Evolutionary conservation across 192 early-diverging fungal genomes (phyloP), one percentile per base, ranked within the genome.

Genomic region (Coemansia sp.): DNA sequence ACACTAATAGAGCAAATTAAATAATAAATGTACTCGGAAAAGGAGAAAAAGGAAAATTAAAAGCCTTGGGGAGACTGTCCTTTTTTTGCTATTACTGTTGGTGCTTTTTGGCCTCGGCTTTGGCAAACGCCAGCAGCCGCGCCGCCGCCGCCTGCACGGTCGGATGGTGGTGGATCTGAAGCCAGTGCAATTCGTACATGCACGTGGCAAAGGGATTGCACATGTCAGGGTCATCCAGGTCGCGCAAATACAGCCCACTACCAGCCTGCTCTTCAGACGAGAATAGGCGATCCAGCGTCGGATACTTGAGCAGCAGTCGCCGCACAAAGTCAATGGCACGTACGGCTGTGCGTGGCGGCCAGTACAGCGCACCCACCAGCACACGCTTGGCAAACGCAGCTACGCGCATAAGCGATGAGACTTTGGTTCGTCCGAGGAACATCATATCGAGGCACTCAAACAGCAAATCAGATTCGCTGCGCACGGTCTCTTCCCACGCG

Each of bases 181-280:
- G 87, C 61, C 91, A 83, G 58, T 85, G 84, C 53, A 95, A 74
- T 73, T 98, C 96, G 83, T 90, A 98, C 50, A 96, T 62, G 71
- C 87, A 92, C 3, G 96, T 89, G 3, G 93, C 92, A 75, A 95
- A 94, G 3, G 96, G 93, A 69, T 98, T 98, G 69, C 92, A 95
- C 65, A 97, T 83, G 60, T 98, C 94, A 0, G 95, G 92, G 63
- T 98, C 95, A 67, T 95, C 89, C 59, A 97, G 70, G 11, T 88
- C 75, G 31, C 87, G 84, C 26, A 87, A 57, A 66, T 96, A 97
- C 38, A 94, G 77, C 57, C 95, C 96, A 56, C 89, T 92, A 53
- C 86, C 88, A 50, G 89, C 69, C 48, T 85, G 80, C 38, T 87
- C 88, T 59, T 90, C 88, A 22, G 85, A 74, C 47, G 87, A 84